phyloP scores from a whole-genome alignment of 179 eudicot species.

The Nepenthes alata region DNA sequence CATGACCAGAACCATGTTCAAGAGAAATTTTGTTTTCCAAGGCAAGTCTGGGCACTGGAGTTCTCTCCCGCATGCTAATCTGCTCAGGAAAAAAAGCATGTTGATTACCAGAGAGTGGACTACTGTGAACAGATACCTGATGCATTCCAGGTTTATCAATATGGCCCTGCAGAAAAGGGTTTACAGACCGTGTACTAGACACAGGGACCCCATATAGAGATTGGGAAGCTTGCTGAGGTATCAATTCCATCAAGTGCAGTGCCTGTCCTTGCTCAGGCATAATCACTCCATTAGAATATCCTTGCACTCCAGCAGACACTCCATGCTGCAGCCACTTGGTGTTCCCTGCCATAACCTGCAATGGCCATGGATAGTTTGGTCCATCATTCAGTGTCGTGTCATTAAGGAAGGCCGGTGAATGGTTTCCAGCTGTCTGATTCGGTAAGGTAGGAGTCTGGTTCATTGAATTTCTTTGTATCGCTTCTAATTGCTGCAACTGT shows the following conservation, averaged over 20 bases:
- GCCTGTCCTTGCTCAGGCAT: constrained; percentile 59
- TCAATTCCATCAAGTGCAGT: constrained; percentile 36
- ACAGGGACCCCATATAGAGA: constrained; percentile 84
- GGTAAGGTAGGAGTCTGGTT: constrained; percentile 34
- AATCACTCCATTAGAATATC: constrained; percentile 40
- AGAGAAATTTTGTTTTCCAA: constrained; percentile 37
- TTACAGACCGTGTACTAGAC: constrained; percentile 31
- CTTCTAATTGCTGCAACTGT: constrained; percentile 53
- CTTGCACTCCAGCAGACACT: constrained; percentile 36
- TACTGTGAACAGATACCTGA: constrained; percentile 26
- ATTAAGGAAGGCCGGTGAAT: constrained; percentile 28
- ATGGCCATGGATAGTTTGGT: constrained; percentile 38
- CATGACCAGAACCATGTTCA: constrained; percentile 40
- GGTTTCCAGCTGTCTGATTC: constrained; percentile 32
- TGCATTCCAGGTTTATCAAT: constrained; percentile 33
- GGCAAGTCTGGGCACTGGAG: constrained; percentile 27
- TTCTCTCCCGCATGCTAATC: constrained; percentile 29
- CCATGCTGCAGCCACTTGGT: constrained; percentile 58
- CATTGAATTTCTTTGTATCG: constrained; percentile 42
- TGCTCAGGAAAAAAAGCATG: constrained; percentile 38
- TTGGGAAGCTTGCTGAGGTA: constrained; percentile 62
- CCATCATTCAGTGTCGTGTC: constrained; percentile 45
- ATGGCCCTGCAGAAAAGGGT: constrained; percentile 17
- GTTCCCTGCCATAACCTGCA: constrained; percentile 45
- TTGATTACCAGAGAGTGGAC: constrained; percentile 38